These are phyloP conservation scores for Bigelowiella natans DNA, from an alignment of 78 protist genomes.

Conservation along the genomic window DNA sequence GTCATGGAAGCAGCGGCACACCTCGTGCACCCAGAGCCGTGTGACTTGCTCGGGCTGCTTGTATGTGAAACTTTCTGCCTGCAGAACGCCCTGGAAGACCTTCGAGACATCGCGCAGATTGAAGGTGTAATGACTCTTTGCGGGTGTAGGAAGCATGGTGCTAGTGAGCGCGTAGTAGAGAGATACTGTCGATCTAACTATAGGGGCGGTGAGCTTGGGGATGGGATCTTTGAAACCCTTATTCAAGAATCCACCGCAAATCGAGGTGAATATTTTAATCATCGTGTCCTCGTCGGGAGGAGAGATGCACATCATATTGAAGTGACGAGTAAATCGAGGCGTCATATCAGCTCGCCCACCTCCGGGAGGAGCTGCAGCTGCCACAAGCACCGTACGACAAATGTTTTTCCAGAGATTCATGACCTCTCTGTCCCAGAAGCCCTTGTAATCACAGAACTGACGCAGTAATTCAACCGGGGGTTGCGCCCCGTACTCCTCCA, in stretches of 20 bases:
- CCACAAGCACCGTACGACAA: slow-evolving; percentile 22
- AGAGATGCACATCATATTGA: slow-evolving; percentile 51
- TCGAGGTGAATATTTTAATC: slow-evolving; percentile 40
- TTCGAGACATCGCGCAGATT: slow-evolving; percentile 62
- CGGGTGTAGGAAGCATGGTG: slow-evolving; percentile 60
- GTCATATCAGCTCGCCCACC: slow-evolving; percentile 65
- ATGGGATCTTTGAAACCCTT: not conserved
- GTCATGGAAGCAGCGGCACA: slow-evolving; percentile 35
- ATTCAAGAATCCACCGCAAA: slow-evolving; percentile 49
- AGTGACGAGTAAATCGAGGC: slow-evolving; percentile 42
- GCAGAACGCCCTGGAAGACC: slow-evolving; percentile 50
- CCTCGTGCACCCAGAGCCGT: slow-evolving; percentile 50
- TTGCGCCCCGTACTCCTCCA: slow-evolving; percentile 56
- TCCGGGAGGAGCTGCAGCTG: slow-evolving; percentile 71
- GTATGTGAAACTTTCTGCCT: slow-evolving; percentile 13
- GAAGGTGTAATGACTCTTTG: slow-evolving; percentile 76
- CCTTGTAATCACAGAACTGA: slow-evolving; percentile 53
- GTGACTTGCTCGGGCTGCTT: not conserved
- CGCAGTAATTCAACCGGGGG: slow-evolving; percentile 79
- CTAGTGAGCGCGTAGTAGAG: slow-evolving; percentile 32
- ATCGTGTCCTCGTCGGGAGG: not conserved
- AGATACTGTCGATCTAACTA: slow-evolving; percentile 41
- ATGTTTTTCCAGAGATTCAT: slow-evolving; percentile 43
- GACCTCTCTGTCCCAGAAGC: slow-evolving; percentile 64
- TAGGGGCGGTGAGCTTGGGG: not conserved